Base-by-base conservation (phyloP, 768 basidiomycete species). In the Guyanaporus albipodus region DNA sequence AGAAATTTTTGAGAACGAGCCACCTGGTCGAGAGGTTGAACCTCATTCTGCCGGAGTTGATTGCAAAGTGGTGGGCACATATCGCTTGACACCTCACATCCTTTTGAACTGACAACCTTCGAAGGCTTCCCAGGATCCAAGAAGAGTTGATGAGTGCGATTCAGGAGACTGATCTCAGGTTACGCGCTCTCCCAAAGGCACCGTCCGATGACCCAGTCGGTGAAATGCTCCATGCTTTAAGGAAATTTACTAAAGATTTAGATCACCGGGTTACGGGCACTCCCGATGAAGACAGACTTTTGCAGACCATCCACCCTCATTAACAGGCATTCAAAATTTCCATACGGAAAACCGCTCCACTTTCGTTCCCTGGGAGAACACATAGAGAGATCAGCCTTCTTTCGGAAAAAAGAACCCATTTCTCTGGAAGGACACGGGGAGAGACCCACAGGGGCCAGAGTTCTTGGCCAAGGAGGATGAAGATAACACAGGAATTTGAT, bases 61-160 rank as follows among this genome's bases (percentile, higher is more conserved):
- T 88, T 29, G 64, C 74, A 0, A 79, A 78, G 52, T 67, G 81
- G 87, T 84, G 43, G 68, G 61, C 18, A 23, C 8, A 11, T 4
- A 10, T 21, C 35, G 9, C 2, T 6, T 7, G 9, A 11, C 8
- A 7, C 15, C 10, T 33, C n/a, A 10, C 19, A 9, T 0, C 27
- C 11, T 4, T 28, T 10, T 21, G 19, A n/a, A n/a, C 36, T 53
- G 10, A 46, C 9, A 0, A 28, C 18, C 40, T 4, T 10, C 7
- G 15, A 44, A 88, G 87, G 34, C 70, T 88, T 0, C 85, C 86
- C 0, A 65, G 76, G 47, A 79, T 87, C 9, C 76, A 79, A 40
- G 69, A 77, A 1, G 84, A 87, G 48, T 62, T 87, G 22, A 70
- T 75, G 19, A 66, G 60, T 0, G 63, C 73, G 1, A 72, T 85